Evolutionary conservation across 2,329 filamentous ascomycete genomes (phyloP), one percentile per base, ranked within the genome.

Genomic region (Tolypocladium cylindrosporum): DNA sequence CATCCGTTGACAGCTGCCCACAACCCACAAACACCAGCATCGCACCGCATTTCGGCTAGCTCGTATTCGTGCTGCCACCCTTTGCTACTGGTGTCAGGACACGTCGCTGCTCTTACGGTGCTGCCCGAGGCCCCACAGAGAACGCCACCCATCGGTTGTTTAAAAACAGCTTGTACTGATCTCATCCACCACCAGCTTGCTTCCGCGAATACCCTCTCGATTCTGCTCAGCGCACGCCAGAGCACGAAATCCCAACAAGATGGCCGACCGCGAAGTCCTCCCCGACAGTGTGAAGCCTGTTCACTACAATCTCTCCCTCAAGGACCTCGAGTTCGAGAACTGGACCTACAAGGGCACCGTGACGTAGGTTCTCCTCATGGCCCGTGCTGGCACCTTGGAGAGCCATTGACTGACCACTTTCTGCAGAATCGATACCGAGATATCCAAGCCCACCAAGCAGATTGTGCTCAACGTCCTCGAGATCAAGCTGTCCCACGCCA

Each of bases 391-490:
- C 31, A 43, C 34, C 24, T 11, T 31, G 4, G 48, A 13, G 31
- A 51, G 27, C 16, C 10, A 34, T 50, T 51, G 16, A 31, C 31
- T 36, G 0, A 51, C 48, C 16, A 8, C n/a, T 9, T 51, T 2
- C 48, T 19, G 16, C 62, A 88, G 84, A 63, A 95, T 99, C 71
- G 82, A 88, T 64, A 80, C 87, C 59, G 84, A 88, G 59, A 80
- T 97, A 71, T 80, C 81, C 64, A 84, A 87, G 69, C 76, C 86
- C 40, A 88, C 88, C 63, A 89, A 83, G 67, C 83, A 91, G 64
- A 85, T 99, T 61, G 84, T 89, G 48, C 77, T 97, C 72, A 99
- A 99, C 74, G 80, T 89, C 50, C 84, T 94, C 68, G 86, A 96
- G 71, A 82, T 99, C 66, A 89, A 89, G 69, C 81, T 97, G 43